Base-by-base conservation (phyloP, 192 early-diverging fungal species). In the Phycomyces blakesleeanus region DNA sequence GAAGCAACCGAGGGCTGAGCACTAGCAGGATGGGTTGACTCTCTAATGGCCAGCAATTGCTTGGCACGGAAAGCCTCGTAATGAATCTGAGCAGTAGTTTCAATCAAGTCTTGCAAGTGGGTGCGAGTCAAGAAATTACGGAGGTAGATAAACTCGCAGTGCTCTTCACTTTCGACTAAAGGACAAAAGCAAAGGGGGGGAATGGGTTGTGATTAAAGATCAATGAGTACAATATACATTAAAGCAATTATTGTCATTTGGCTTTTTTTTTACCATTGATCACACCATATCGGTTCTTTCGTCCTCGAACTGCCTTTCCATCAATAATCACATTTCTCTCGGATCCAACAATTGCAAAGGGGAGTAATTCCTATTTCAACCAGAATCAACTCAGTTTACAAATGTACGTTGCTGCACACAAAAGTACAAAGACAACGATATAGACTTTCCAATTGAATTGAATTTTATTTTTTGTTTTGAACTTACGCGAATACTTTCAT, bases 91-190 rank as follows among this genome's bases (percentile, higher is more conserved):
- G 91, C 83, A 14, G 97, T 98, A 41, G 93, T 93, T 69, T 99
- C 97, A 63, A 97, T 89, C 74, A 99, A 79, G 69, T 99, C 97
- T 66, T 95, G 91, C 42, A 99, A 72, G 69, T 99, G 97, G n/a
- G 95, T 97, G 78, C 74, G 68, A 25, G 88, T 89, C 68, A 93
- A 78, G 76, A 93, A 91, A 81, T 97, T 91, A 76, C 97, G 91
- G 58, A 99, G 84, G 66, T 93, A 89, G 53, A 91, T 85, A 73
- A 99, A 99, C 71, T 98, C 97, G 82, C 94, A 95, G 80, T 98
- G 97, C 42, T 80, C 78, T 76, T 93, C 91, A 74, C 96, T 90
- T 76, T 96, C 94, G 65, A 99, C 94, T 89, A 68, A 37, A 55
- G 6, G 27, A 26, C 8, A 12, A 8, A n/a, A n/a, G n/a, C n/a